These are phyloP conservation scores for Coemansia sp. DNA, from an alignment of 192 early-diverging fungal species.

Conservation along the genomic window DNA sequence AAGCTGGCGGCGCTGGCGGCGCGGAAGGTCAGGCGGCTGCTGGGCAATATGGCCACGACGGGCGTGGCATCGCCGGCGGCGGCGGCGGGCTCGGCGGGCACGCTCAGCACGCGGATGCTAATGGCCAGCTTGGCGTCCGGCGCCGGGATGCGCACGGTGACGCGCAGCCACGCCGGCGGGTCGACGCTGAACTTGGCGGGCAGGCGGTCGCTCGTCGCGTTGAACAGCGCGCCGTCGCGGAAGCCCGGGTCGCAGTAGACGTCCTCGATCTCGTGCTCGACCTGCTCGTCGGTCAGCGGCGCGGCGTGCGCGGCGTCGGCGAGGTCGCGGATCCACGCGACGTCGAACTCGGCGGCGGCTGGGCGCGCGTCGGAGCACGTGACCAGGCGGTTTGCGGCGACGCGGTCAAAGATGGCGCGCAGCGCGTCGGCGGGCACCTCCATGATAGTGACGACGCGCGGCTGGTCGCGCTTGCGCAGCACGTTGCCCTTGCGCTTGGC, in stretches of 20 bases:
- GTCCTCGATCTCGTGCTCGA: constrained; percentile 47
- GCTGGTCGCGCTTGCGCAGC: constrained; percentile 59
- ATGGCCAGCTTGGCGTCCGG: constrained; percentile 37
- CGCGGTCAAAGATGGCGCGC: constrained; percentile 44
- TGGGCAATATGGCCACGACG: constrained; percentile 33
- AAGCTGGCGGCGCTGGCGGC: constrained; percentile 31
- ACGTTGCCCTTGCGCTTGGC: constrained; percentile 58
- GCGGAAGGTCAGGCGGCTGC: constrained; percentile 34
- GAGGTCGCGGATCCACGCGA: constrained; percentile 53
- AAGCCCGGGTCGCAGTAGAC: constrained; percentile 58
- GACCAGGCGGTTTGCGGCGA: constrained; percentile 43
- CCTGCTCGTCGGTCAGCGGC: constrained; percentile 45
- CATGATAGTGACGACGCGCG: constrained; percentile 56
- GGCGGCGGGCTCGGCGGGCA: constrained; percentile 19
- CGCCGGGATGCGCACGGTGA: constrained; percentile 53
- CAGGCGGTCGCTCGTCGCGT: constrained; percentile 56
- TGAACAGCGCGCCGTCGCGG: constrained; percentile 55
- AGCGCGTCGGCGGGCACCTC: constrained; percentile 51
- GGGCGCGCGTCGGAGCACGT: constrained; percentile 51
- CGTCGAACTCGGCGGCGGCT: constrained; percentile 49
- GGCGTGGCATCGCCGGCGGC: neutral
- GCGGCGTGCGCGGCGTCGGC: constrained; percentile 14
- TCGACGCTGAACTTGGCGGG: constrained; percentile 51
- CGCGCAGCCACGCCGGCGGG: constrained; percentile 49
- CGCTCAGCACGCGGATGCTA: constrained; percentile 36